Evolutionary conservation across 306 rosid genomes (phyloP).

Genomic region (Cyamopsis tetragonoloba): DNA sequence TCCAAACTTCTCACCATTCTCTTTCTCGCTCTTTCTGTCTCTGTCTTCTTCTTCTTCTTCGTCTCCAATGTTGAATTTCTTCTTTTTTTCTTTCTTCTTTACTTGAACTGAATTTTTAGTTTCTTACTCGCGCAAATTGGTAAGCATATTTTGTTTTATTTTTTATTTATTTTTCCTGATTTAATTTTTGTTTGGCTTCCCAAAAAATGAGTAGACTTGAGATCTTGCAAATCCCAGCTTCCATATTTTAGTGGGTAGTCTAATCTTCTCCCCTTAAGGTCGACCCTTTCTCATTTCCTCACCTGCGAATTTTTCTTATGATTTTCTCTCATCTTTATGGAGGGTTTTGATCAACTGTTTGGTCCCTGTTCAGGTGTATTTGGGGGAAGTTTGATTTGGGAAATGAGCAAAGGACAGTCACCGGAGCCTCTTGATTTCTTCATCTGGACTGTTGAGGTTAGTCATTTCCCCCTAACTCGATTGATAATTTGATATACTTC

Average conservation of each 20-base stretch:
- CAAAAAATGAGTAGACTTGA: constrained; percentile 15
- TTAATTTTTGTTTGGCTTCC: constrained; percentile 6
- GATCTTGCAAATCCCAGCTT: constrained; percentile 42
- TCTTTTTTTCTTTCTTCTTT: constrained; percentile 9
- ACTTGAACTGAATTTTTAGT: constrained; percentile 9
- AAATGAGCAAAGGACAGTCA: constrained; percentile 76
- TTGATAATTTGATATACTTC: background rate
- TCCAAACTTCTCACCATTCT: background rate
- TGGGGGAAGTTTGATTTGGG: constrained; percentile 45
- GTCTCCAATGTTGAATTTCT: constrained; percentile 52
- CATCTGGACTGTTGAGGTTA: constrained; percentile 99
- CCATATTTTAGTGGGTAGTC: background rate
- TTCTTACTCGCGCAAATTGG: constrained; percentile 36
- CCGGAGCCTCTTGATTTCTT: constrained; percentile 99
- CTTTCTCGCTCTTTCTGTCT: constrained; percentile 19
- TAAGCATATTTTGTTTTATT: constrained; percentile 26
- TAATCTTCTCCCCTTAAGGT: background rate
- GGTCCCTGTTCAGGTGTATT: constrained; percentile 42
- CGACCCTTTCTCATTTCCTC: background rate
- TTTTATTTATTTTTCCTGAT: background rate
- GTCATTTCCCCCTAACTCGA: background rate
- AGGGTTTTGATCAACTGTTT: constrained; percentile 12
- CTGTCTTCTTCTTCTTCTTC: constrained; percentile 20
- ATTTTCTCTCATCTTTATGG: background rate
- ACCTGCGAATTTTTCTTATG: constrained; percentile 1